phyloP scores from a whole-genome alignment of 495 filamentous ascomycete genomes.

The Trichoderma reesei region DNA sequence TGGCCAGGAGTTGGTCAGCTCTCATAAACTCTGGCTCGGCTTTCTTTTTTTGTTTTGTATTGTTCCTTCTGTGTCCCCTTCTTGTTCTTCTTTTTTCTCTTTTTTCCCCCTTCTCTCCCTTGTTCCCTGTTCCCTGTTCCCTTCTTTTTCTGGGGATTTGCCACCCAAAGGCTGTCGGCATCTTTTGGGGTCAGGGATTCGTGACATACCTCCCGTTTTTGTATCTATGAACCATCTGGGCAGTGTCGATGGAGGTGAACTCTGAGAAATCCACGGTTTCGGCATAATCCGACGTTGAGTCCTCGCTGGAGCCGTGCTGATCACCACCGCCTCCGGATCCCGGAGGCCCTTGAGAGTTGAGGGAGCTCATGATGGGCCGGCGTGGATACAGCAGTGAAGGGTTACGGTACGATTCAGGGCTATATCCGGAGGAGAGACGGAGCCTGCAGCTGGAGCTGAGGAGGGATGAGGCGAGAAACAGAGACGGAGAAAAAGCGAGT shows the following conservation, averaged over 20 bases:
- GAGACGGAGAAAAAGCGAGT: background rate
- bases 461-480: background rate
- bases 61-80: no score
- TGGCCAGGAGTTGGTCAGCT: background rate
- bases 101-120: background rate
- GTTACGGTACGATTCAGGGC: no score
- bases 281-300: constrained; percentile 10
- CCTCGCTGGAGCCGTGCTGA: constrained; percentile 1
- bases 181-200: background rate
- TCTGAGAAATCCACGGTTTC: background rate
- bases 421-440: background rate
- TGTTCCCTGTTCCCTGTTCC: background rate
- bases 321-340: constrained; percentile 1
- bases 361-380: background rate
- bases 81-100: background rate
- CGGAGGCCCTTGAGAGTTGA: background rate
- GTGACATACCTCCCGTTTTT: background rate
- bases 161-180: background rate
- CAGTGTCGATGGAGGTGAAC: constrained; percentile 7
- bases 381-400: background rate
- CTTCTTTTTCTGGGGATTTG: no score
- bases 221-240: background rate
- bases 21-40: background rate
- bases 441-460: background rate
- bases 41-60: no score